phyloP scores from a whole-genome alignment of 805 yeast species.

The Helenozyma baotianmanensis region DNA sequence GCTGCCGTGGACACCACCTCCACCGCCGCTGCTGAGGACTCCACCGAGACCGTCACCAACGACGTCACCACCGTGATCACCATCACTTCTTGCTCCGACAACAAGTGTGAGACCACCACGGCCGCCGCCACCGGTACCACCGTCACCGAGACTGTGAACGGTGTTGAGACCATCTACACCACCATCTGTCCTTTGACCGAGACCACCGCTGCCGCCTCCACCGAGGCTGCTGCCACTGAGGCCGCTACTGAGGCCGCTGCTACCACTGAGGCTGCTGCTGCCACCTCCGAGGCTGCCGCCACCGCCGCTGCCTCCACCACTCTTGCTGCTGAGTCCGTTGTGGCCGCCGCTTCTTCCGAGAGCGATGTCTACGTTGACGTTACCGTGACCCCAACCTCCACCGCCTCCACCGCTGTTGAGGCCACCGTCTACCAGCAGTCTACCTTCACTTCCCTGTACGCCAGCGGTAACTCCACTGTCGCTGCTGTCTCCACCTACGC shows the following conservation, averaged over 20 bases:
- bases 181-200: slow-evolving; percentile 34
- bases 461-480: slow-evolving; percentile 15
- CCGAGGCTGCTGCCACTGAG: neutral
- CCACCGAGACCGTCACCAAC: slow-evolving; percentile 11
- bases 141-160: slow-evolving; percentile 31
- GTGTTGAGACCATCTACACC: slow-evolving; percentile 32
- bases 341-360: slow-evolving; percentile 18
- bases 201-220: slow-evolving; percentile 4
- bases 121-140: slow-evolving; percentile 13
- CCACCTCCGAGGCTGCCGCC: slow-evolving; percentile 10
- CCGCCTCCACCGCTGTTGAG: slow-evolving; percentile 44
- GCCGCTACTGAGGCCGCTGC: slow-evolving; percentile 8
- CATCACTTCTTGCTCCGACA: slow-evolving; percentile 22
- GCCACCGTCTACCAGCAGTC: slow-evolving; percentile 36
- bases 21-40: slow-evolving; percentile 17
- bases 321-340: slow-evolving; percentile 11
- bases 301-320: slow-evolving; percentile 10
- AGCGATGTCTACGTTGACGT: slow-evolving; percentile 42
- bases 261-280: slow-evolving; percentile 5
- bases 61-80: slow-evolving; percentile 21
- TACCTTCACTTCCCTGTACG: slow-evolving; percentile 32
- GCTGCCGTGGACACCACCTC: slow-evolving; percentile 17
- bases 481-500: slow-evolving; percentile 24
- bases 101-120: slow-evolving; percentile 19
- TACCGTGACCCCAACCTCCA: slow-evolving; percentile 47